Base-by-base conservation (phyloP, 768 basidiomycete genomes). In the Boletellus ananas region DNA sequence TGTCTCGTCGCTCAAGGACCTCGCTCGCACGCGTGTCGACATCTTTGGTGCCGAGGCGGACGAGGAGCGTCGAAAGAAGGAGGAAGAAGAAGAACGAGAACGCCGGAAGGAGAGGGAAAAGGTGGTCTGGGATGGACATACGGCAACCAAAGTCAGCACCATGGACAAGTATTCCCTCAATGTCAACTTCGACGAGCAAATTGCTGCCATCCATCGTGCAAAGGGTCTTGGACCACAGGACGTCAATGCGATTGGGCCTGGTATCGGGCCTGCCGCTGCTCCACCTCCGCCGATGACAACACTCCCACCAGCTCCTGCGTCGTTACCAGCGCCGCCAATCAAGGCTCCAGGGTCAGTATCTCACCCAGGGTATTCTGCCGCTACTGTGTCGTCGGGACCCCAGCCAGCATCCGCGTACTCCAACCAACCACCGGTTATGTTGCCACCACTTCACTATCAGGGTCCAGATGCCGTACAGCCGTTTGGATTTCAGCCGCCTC, bases 121-220 rank as follows among this genome's bases (percentile, higher is more conserved):
- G 66, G 89, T 91, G 58, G 90, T 97, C 43, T 99, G 96, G 96
- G 96, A 98, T 70, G 96, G 96, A 60, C 94, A 98, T 69, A 94
- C 94, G 2, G 89, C 92, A 38, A 89, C 92, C 38, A 97, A 94
- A 72, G 87, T 87, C 43, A 84, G 83, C 58, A 96, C 93, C 1
- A 75, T 94, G 63, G 90, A 94, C 78, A 92, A 92, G 64, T 99
- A 87, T 75, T 94, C 94, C 43, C 85, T 83, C 14, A 87, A 87
- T 55, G 93, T 90, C 74, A 94, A 93, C 66, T 85, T 98, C 66
- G 93, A 97, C 72, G 94, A 97, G 63, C 96, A 99, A 67, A 99
- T 99, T 66, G 91, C 91, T 38, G 92, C 94, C 42, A 93, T 98
- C 51, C 94, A 96, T 71, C 87, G 87, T 50, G 82, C 92, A 21